Conservation (phyloP, 2,329 filamentous ascomycete species). For the Fusarium nematophilum region DNA sequence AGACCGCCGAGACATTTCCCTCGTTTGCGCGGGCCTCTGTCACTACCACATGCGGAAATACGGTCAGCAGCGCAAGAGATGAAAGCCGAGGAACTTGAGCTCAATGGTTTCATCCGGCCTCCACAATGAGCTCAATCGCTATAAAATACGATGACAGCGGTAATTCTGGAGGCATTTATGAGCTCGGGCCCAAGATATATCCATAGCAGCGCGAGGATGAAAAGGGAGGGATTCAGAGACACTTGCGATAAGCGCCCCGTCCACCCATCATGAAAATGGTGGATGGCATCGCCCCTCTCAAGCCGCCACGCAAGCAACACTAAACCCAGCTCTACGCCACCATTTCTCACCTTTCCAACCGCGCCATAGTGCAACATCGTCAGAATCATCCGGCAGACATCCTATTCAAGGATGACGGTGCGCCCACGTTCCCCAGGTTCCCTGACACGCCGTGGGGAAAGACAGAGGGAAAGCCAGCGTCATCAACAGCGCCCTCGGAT, state of each 20-base stretch:
- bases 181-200: background rate
- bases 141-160: background rate
- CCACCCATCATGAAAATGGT: constrained; percentile 31
- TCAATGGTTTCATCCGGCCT: constrained; percentile 25
- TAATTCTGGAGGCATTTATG: background rate
- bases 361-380: constrained; percentile 28
- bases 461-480: too few relatives aligned
- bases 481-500: too few relatives aligned
- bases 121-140: background rate
- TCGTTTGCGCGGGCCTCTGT: constrained; percentile 9
- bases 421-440: constrained; percentile 16
- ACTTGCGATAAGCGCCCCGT: constrained; percentile 8
- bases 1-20: constrained; percentile 25
- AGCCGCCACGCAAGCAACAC: constrained; percentile 47
- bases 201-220: background rate
- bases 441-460: background rate
- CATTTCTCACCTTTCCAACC: constrained; percentile 31
- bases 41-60: constrained; percentile 1
- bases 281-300: constrained; percentile 42
- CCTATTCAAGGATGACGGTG: background rate
- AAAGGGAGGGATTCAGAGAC: constrained; percentile 4
- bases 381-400: constrained; percentile 16
- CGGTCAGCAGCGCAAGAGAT: constrained; percentile 14
- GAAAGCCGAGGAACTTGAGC: constrained; percentile 19
- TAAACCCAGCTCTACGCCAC: constrained; percentile 44